Percentiles rank a stretch among this genome's conserved stretches.
Evolutionary conservation across 2,329 filamentous ascomycete species (phyloP).

Genomic region (Lasiodiplodia sp.): DNA sequence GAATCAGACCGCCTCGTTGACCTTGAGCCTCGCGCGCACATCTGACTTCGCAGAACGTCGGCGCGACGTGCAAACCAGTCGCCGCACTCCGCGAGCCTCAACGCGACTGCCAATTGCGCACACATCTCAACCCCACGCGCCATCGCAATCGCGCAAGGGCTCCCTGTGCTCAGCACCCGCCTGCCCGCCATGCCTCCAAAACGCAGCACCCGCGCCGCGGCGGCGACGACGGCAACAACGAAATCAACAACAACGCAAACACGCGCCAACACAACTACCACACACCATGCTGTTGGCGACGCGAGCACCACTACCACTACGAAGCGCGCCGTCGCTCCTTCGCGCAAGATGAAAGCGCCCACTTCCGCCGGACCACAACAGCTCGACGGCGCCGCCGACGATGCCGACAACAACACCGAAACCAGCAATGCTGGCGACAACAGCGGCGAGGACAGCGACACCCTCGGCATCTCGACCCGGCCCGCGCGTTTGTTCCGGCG

Average conservation of each 20-base stretch:
- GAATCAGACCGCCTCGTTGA: not conserved
- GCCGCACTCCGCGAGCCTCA: not conserved
- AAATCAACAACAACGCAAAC: slow-evolving; percentile 33
- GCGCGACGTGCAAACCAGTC: not conserved
- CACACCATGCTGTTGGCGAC: not conserved
- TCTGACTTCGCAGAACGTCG: not conserved
- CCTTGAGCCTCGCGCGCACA: not conserved
- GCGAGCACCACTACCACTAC: not conserved
- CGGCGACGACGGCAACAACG: not conserved
- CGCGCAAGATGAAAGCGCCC: not conserved
- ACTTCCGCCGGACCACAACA: not conserved
- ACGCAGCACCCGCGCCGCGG: slow-evolving; percentile 34
- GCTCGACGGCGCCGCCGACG: not conserved
- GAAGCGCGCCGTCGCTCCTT: not conserved
- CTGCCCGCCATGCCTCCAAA: slow-evolving; percentile 20
- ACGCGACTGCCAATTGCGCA: not conserved
- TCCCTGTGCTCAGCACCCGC: not conserved
- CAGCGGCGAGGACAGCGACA: slow-evolving; percentile 46
- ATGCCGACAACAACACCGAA: not conserved
- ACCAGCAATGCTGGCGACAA: not conserved
- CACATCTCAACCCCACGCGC: not conserved
- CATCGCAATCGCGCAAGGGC: not conserved
- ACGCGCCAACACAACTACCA: not conserved
- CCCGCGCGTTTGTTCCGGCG: slow-evolving; percentile 36
- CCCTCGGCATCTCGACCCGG: slow-evolving; percentile 34